A percentile compares a stretch with the other conserved stretches of the same genome.
These are phyloP conservation scores for Recurvomyces mirabilis DNA, from an alignment of 495 filamentous ascomycete genomes.

Conservation along the genomic window DNA sequence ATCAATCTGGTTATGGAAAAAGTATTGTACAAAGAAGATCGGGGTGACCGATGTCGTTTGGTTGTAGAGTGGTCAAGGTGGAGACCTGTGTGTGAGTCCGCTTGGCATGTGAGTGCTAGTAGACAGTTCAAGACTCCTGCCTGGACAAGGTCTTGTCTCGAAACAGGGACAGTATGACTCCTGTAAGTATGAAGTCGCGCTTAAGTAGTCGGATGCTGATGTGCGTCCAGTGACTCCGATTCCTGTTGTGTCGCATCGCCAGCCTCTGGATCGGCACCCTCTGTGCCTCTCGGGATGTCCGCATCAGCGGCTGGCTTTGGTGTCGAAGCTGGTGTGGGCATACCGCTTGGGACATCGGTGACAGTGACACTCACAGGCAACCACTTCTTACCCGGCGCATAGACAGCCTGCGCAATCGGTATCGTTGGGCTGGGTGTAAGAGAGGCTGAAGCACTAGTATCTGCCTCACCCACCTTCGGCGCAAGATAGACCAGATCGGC, in stretches of 20 bases:
- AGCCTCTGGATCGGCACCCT: not conserved
- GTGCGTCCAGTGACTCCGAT: not conserved
- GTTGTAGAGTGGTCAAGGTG: not conserved
- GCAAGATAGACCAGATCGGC: conserved; percentile 50
- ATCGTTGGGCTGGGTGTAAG: not conserved
- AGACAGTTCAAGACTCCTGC: too few relatives aligned
- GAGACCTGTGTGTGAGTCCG: too few relatives aligned
- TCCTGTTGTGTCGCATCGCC: conserved; percentile 1
- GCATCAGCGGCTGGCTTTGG: not conserved
- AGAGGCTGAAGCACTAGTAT: too few relatives aligned
- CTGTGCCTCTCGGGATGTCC: not conserved
- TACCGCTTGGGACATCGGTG: conserved; percentile 9
- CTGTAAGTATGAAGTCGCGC: too few relatives aligned
- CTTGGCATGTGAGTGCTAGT: too few relatives aligned
- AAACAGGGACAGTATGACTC: too few relatives aligned
- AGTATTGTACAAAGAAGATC: not conserved
- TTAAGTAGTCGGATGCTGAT: conserved; percentile 2
- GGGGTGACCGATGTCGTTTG: too few relatives aligned
- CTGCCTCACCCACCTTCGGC: not conserved
- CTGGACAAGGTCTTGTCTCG: too few relatives aligned
- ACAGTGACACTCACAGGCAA: conserved; percentile 12
- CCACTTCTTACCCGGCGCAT: conserved; percentile 13
- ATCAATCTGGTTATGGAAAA: not conserved
- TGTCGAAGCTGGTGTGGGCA: conserved; percentile 1
- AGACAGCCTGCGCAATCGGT: conserved; percentile 16